Conservation (phyloP, 2,329 filamentous ascomycete genomes). For the Sporothrix variecibatus region DNA sequence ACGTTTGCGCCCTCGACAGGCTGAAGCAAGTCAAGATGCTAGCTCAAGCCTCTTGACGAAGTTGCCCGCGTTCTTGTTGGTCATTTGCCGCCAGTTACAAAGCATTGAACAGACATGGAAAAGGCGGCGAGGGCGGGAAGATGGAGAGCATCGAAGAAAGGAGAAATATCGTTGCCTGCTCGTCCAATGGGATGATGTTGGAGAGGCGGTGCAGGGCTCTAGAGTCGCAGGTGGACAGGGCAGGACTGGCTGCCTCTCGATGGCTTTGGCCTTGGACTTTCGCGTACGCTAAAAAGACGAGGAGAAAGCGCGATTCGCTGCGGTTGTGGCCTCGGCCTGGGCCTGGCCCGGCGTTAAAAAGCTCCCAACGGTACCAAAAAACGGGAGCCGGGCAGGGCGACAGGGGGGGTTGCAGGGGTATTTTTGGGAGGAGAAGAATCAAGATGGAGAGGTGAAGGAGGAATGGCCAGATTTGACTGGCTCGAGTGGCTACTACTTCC, state of each 20-base stretch:
- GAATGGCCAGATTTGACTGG: background rate
- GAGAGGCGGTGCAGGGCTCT: background rate
- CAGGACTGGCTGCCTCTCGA: background rate
- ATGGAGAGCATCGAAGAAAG: background rate
- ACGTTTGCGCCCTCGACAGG: background rate
- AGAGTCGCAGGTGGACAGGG: background rate
- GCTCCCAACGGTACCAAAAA: background rate
- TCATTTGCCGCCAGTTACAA: background rate
- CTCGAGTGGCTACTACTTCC: background rate
- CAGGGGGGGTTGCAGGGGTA: background rate
- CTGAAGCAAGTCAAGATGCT: background rate
- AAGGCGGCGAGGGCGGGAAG: background rate
- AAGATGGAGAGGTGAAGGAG: background rate
- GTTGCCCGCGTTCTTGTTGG: background rate
- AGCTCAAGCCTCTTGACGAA: background rate
- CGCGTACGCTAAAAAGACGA: background rate
- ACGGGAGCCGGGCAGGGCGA: background rate
- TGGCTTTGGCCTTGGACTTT: background rate
- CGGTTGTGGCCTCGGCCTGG: background rate
- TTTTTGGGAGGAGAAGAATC: background rate
- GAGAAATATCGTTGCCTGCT: slow-evolving; percentile 17
- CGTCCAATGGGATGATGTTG: background rate
- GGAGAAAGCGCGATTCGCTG: background rate
- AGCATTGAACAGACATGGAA: background rate
- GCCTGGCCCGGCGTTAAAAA: background rate